Evolutionary conservation across 73 alveolate species (phyloP).

Genomic region (Paramecium sexaurelia): DNA sequence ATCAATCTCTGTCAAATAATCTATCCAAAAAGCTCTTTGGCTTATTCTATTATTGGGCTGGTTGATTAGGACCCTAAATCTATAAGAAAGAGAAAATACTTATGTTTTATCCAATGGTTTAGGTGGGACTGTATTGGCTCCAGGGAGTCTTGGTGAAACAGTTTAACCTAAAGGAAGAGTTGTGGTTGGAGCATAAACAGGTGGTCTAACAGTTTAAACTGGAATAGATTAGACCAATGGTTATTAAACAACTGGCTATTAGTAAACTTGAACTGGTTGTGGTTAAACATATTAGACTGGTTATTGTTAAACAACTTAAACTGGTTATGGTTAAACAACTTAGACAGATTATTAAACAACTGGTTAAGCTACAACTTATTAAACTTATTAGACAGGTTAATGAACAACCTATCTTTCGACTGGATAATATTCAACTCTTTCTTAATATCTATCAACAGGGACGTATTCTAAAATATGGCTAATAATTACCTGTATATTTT

Average conservation of each 20-base stretch:
- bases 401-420: constrained; percentile 68
- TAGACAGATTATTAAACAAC: background rate
- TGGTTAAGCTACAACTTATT: constrained; percentile 50
- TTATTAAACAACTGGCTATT: constrained; percentile 8
- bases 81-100: background rate
- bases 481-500: constrained; percentile 44
- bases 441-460: constrained; percentile 66
- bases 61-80: background rate
- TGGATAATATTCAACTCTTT: constrained; percentile 68
- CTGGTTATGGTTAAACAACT: background rate
- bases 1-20: constrained; percentile 44
- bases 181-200: background rate
- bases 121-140: background rate
- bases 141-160: background rate
- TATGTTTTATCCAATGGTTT: constrained; percentile 39
- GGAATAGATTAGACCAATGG: constrained; percentile 1
- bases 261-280: background rate
- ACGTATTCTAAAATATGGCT: constrained; percentile 40
- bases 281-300: constrained; percentile 16
- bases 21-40: constrained; percentile 39
- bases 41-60: background rate
- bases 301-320: background rate
- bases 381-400: constrained; percentile 45
- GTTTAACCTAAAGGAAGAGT: constrained; percentile 23
- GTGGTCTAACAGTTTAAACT: background rate